Base-by-base conservation (phyloP, 1,284 basidiomycete species). In the Cutaneotrichosporon arboriforme region DNA sequence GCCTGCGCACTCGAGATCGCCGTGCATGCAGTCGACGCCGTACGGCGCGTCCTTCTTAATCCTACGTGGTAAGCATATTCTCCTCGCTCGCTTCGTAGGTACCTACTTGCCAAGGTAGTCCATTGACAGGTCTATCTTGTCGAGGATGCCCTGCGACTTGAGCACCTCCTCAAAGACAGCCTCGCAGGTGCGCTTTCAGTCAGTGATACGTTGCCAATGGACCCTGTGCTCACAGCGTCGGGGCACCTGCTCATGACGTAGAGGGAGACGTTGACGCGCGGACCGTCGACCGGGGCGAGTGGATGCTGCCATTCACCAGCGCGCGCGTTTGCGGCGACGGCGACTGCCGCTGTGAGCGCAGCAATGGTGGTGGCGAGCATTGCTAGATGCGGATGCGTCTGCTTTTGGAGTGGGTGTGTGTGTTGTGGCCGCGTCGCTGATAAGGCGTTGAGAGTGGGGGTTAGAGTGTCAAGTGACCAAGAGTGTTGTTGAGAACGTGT, bases 1-100 rank as follows among this genome's bases (percentile, higher is more conserved):
- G 47, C 88, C 90, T 22, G 61, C 38, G 52, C 88, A 91, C 74
- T 93, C 90, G 43, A 80, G 73, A 15, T 77, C 75, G 18, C 89
- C 89, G 69, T 93, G 89, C 78, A 80, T 81, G 75, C 90, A 92
- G 21, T 77, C 81, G 18, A 87, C 81, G 14, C 88, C 88, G 65
- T 85, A 86, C 44, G 79, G 77, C 12, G 81, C 85, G 9, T 81
- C 79, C 20, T 77, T 61, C 26, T 31, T 31, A 40, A n/a, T 14
- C 31, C 47, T n/a, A 49, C 37, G 18, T 9, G 4, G 46, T 13
- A 40, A 43, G 22, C n/a, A n/a, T n/a, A n/a, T n/a, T n/a, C n/a
- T n/a, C n/a, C n/a, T n/a, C n/a, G n/a, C n/a, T n/a, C n/a, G n/a
- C n/a, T n/a, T n/a, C n/a, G n/a, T n/a, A n/a, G 20, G 1, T 17